phyloP scores from a whole-genome alignment of 2,329 filamentous ascomycete species.

The Penicillium sp. region DNA sequence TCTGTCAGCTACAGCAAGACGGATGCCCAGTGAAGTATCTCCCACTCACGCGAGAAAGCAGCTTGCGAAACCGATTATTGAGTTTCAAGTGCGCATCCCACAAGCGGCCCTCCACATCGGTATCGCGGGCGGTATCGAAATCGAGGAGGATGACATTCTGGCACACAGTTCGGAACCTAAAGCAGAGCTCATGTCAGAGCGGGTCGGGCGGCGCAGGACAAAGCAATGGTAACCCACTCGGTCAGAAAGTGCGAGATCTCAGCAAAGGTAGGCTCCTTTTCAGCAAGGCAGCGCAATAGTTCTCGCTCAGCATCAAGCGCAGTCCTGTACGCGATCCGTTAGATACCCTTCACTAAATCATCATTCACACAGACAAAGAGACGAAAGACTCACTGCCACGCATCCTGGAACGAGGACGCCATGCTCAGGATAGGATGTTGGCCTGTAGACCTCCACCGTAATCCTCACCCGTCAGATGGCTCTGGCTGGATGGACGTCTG shows the following conservation, averaged over 20 bases:
- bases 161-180: constrained; percentile 67
- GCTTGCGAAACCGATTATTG: constrained; percentile 73
- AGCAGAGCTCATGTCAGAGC: constrained; percentile 17
- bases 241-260: constrained; percentile 49
- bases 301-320: constrained; percentile 49
- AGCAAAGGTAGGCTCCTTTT: constrained; percentile 50
- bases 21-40: constrained; percentile 7
- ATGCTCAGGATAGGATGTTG: constrained; percentile 33
- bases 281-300: constrained; percentile 49
- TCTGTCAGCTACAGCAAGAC: constrained; percentile 8
- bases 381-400: constrained; percentile 50
- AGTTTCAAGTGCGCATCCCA: constrained; percentile 78
- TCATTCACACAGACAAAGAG: constrained; percentile 5
- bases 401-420: constrained; percentile 50
- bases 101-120: constrained; percentile 67
- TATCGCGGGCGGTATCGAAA: constrained; percentile 45
- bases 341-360: constrained; percentile 8
- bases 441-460: constrained; percentile 51
- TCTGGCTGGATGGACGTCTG: constrained; percentile 51
- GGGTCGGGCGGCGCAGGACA: constrained; percentile 9
- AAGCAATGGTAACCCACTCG: constrained; percentile 31
- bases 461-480: constrained; percentile 57
- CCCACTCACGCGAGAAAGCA: constrained; percentile 56
- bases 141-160: constrained; percentile 71
- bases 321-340: constrained; percentile 27